Evolutionary conservation across 1,284 basidiomycete genomes (phyloP), one percentile per base, ranked within the genome.

Genomic region (Veloboletus limbatus): DNA sequence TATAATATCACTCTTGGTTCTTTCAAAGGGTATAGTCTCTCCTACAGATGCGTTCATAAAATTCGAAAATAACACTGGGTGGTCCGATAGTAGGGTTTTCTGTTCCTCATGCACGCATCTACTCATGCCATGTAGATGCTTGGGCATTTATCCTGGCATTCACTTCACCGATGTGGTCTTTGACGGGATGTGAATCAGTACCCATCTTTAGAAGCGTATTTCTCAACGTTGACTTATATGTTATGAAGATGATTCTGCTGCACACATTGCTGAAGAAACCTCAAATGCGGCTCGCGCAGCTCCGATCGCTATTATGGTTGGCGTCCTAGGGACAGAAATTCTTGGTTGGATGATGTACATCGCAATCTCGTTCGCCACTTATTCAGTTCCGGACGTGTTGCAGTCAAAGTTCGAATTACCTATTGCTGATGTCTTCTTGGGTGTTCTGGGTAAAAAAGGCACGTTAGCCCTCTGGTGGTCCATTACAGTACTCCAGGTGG

Each of bases 221-320:
- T 22, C 8, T 14, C n/a, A 35, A 24, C 21, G 9, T n/a, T 35
- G 21, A 22, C 24, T 8, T 16, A n/a, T 30, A 30, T 30, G 3
- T 35, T 14, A 16, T 22, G 3, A 34, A 59, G 57, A 57, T 53
- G 84, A 88, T 57, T 83, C 82, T 21, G 82, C 82, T 4, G 82
- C 81, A 13, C 85, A 87, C 57, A 81, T 88, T 37, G 75, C 81
- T 5, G 85, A 88, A 65, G 85, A 88, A 67, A 79, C 79, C 0
- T 68, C 80, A 6, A 79, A 80, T 35, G 84, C 84, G 3, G 74
- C 79, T 4, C 68, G 69, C 39, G 79, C 82, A 13, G 83, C 85
- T 2, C 88, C 88, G 3, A 77, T 88, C 42, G 86, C 88, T 4
- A 90, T 90, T 57, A 70, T 88, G 33, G 70, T 79, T 36, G 77